Conservation (phyloP, 1,284 basidiomycete species). For the Peniophora sp. region DNA sequence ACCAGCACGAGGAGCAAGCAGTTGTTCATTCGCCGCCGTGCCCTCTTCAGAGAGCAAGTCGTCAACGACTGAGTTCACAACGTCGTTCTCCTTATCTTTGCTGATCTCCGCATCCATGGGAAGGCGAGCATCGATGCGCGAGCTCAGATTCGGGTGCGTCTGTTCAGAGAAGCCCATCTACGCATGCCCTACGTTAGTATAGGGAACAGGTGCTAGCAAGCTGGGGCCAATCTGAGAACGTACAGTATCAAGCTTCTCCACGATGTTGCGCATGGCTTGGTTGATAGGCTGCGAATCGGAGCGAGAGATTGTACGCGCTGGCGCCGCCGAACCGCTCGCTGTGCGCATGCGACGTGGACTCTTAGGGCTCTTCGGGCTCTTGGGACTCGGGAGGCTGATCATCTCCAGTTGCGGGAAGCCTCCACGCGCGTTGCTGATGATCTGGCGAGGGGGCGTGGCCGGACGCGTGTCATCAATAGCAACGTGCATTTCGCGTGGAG, state of each 20-base stretch:
- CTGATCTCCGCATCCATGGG: conserved; percentile 19
- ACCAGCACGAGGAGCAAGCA: no score
- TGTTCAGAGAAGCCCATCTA: conserved; percentile 68
- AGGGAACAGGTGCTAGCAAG: not conserved
- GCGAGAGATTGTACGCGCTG: not conserved
- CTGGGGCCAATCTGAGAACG: not conserved
- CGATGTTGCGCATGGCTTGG: conserved; percentile 5
- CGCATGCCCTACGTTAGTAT: conserved; percentile 12
- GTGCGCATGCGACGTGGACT: conserved; percentile 19
- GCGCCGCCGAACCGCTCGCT: conserved; percentile 12
- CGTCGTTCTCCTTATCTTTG: conserved; percentile 51
- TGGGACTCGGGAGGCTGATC: conserved; percentile 30
- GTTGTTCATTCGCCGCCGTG: not conserved
- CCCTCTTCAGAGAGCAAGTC: conserved; percentile 24
- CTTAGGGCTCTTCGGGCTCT: conserved; percentile 2
- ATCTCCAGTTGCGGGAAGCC: conserved; percentile 54
- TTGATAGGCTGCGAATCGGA: not conserved
- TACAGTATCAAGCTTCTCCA: conserved; percentile 9
- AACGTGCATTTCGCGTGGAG: conserved; percentile 1
- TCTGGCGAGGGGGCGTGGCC: conserved; percentile 18
- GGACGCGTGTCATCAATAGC: not conserved
- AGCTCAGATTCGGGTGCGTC: conserved; percentile 41
- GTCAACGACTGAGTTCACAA: conserved; percentile 58
- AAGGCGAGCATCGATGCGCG: conserved; percentile 45
- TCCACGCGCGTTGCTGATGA: conserved; percentile 54